Percentiles rank a stretch among this genome's conserved stretches.
Conservation (phyloP, 257 asterid species). For the Primulina eburnea region DNA sequence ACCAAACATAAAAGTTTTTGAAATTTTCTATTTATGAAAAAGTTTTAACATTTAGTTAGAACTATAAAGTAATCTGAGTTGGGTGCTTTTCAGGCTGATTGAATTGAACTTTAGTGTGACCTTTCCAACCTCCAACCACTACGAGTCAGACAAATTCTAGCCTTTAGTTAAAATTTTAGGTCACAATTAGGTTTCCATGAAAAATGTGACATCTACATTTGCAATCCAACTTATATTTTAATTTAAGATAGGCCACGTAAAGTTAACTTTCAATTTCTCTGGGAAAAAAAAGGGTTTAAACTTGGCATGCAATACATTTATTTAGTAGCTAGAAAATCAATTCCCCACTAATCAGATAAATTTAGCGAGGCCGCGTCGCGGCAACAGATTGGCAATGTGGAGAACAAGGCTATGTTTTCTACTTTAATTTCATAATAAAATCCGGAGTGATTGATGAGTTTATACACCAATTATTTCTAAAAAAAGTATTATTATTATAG, state of each 20-base stretch:
- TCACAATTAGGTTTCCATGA: neutral
- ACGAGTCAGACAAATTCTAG: neutral
- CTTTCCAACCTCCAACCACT: conserved; percentile 5
- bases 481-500: too few relatives aligned
- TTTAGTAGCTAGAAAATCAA: conserved; percentile 5
- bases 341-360: neutral
- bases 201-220: neutral
- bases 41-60: too few relatives aligned
- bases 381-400: neutral
- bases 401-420: too few relatives aligned
- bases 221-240: neutral
- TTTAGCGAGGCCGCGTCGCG: conserved; percentile 10
- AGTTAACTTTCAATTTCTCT: conserved; percentile 7
- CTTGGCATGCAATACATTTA: neutral
- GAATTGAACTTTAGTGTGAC: neutral
- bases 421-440: too few relatives aligned
- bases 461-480: too few relatives aligned
- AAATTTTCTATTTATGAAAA: too few relatives aligned
- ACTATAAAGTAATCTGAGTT: neutral
- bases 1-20: too few relatives aligned
- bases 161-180: conserved; percentile 5
- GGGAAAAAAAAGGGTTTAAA: neutral
- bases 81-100: neutral
- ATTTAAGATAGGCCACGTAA: conserved; percentile 7
- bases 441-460: too few relatives aligned